Base-by-base conservation (phyloP, 2,329 filamentous ascomycete species). In the Fusarium albidum region DNA sequence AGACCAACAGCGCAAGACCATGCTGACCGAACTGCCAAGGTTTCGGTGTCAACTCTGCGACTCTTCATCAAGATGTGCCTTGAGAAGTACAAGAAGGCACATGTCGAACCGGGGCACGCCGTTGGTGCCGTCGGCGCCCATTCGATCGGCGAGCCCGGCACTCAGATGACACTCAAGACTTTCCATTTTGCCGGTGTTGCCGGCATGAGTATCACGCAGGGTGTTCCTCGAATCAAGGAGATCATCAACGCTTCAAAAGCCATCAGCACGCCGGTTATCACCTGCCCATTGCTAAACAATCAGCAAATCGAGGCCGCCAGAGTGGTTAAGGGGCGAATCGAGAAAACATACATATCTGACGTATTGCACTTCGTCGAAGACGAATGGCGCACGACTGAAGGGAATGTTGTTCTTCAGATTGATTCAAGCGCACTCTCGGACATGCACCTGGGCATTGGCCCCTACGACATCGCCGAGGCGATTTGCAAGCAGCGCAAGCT, bases 121-220 rank as follows among this genome's bases (percentile, higher is more conserved):
- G 95, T 99, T 1, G 95, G 95, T 58, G 95, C 95, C 13, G 92
- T 98, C 31, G 95, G 95, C 61, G 95, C 95, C 2, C 95, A 99
- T 73, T 98, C 94, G 2, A 99, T 99, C 66, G 95, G 95, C 75
- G 95, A 99, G 70, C 95, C 95, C 0, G 95, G 95, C 71, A 99
- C 95, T 1, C 95, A 99, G 75, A 99, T 99, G 95, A 99, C 95
- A 1, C 78, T 99, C 60, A 98, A 98, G 78, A 98, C 95, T 71
- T 98, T 98, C 86, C 95, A 98, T 89, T 99, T 99, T 79, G 95
- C 95, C 71, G 95, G 95, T 90, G 95, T 99, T 60, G 95, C 95
- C 35, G 94, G 94, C 73, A 98, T 99, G 95, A 96, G 92, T 82
- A 96, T 99, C 70, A 99, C 95, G 0, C 92, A 97, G 70, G 95